Evolutionary conservation across 2,329 filamentous ascomycete species (phyloP).

Genomic region (Endothia cerciana): DNA sequence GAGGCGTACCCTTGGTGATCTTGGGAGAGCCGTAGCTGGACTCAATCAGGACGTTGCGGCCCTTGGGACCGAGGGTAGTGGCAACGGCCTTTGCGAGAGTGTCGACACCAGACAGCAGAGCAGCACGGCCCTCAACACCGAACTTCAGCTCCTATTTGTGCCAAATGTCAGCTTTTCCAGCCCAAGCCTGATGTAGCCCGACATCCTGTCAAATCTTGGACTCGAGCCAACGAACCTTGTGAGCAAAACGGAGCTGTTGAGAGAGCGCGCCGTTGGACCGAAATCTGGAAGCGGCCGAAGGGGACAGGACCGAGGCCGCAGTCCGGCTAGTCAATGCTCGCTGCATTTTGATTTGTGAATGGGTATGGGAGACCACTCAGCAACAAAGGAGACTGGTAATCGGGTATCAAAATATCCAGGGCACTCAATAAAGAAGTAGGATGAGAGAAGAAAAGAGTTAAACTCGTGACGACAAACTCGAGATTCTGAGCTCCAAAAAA

Average conservation of each 20-base stretch:
- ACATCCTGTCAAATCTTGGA: conserved; percentile 5
- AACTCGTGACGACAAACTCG: conserved; percentile 5
- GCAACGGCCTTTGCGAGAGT: conserved; percentile 95
- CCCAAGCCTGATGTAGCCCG: neutral
- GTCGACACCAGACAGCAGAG: conserved; percentile 91
- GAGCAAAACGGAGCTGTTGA: conserved; percentile 93
- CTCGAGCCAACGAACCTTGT: conserved; percentile 72
- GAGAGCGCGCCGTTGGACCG: conserved; percentile 68
- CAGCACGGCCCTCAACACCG: conserved; percentile 88
- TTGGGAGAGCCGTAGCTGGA: conserved; percentile 98
- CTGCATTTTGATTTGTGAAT: conserved; percentile 74
- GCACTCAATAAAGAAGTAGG: conserved; percentile 20
- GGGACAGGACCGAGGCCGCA: conserved; percentile 78
- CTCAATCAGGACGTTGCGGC: conserved; percentile 97
- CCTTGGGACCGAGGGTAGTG: conserved; percentile 96
- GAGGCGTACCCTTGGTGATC: conserved; percentile 90
- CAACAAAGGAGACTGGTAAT: conserved; percentile 33
- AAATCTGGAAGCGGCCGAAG: conserved; percentile 65
- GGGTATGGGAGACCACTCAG: conserved; percentile 35
- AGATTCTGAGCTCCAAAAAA: conserved; percentile 19
- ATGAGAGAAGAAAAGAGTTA: conserved; percentile 3
- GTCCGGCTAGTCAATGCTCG: conserved; percentile 84
- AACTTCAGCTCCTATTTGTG: conserved; percentile 87
- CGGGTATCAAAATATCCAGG: conserved; percentile 33
- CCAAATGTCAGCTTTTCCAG: conserved; percentile 36